Evolutionary conservation across 2,329 filamentous ascomycete genomes (phyloP), one percentile per base, ranked within the genome.

Genomic region (Fusarium sp.): DNA sequence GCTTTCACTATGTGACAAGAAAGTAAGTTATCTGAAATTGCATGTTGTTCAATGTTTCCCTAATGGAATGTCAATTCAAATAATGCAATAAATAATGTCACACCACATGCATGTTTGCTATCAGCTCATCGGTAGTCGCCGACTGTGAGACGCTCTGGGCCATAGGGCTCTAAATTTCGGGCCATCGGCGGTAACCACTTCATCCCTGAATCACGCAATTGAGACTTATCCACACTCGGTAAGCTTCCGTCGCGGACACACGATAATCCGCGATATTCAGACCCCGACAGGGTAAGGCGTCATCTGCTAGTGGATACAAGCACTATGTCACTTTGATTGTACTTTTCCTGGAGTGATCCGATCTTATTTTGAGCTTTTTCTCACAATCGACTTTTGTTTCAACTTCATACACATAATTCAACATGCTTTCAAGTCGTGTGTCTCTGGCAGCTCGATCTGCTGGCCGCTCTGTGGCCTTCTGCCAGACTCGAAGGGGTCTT

Each of bases 361-460:
- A 44, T 52, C 27, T 55, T 13, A 50, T 49, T 50, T 44, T 50
- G 55, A 52, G 40, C 40, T 55, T 54, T 62, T 68, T 68, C 49
- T 53, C 33, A 32, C 55, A 25, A n/a, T 40, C 3, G 50, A 50
- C 37, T 40, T 50, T 32, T 10, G 22, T n/a, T 49, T 27, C 37
- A 25, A 27, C 33, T 61, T 40, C 33, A 14, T 50, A 40, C 27
- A 32, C 7, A 30, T 48, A 45, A 45, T n/a, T 37, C 55, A 68
- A 33, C 6, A 75, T 76, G 74, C 46, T 76, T 25, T 51, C 58
- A 32, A 67, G 59, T 54, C 68, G 71, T 5, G 43, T 62, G 44
- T 27, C 54, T 27, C 47, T 67, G 22, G 71, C 59, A 32, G 63
- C 62, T 32, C 64, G 70, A 43, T 19, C 47, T 30, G 71, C 59